These are phyloP conservation scores for Rhizopogon sp. DNA, from an alignment of 768 basidiomycete genomes.

Conservation along the genomic window DNA sequence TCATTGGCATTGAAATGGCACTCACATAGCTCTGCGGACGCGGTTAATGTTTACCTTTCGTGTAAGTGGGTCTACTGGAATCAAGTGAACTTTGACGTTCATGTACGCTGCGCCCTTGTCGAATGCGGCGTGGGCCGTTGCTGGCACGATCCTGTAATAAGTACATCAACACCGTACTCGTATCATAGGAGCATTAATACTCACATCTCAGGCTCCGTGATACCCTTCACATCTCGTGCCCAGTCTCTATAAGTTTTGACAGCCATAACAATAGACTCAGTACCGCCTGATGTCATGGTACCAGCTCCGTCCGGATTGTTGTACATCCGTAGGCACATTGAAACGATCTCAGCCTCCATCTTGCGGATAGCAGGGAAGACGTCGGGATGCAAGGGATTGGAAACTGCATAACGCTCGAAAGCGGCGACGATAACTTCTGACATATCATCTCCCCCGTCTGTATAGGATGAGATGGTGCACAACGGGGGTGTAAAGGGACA, in stretches of 20 bases:
- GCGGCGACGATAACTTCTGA: constrained; percentile 76
- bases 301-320: constrained; percentile 84
- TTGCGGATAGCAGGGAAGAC: constrained; percentile 90
- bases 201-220: constrained; percentile 90
- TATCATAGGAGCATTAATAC: constrained; percentile 13
- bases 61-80: constrained; percentile 76
- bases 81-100: constrained; percentile 81
- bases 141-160: constrained; percentile 64
- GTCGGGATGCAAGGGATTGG: constrained; percentile 90
- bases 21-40: constrained; percentile 86
- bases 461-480: neutral
- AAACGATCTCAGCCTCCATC: constrained; percentile 95
- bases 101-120: constrained; percentile 90
- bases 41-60: constrained; percentile 73
- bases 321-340: constrained; percentile 83
- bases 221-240: constrained; percentile 80
- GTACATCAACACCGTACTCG: neutral
- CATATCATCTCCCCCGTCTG: constrained; percentile 82
- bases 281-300: constrained; percentile 92
- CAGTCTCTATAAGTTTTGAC: constrained; percentile 93
- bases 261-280: constrained; percentile 94
- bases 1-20: constrained; percentile 4
- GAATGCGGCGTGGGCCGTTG: constrained; percentile 90
- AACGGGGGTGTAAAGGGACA: neutral
- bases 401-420: constrained; percentile 76